A percentile compares a stretch with the other conserved stretches of the same genome.
phyloP scores from a whole-genome alignment of 2,329 filamentous ascomycete species.

The Fusarium sp. region DNA sequence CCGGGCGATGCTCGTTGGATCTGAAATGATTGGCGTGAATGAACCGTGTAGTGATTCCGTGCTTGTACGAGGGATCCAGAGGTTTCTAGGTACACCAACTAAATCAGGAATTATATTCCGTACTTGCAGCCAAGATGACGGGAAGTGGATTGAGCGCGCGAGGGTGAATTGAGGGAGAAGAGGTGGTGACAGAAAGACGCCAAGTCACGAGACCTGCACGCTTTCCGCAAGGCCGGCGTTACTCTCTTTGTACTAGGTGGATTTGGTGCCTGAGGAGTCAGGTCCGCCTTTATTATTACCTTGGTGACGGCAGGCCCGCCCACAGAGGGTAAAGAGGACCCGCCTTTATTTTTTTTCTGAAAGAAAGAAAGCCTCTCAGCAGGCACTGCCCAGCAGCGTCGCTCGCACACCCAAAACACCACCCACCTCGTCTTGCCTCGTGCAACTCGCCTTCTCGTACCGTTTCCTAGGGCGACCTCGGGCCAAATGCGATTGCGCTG shows the following conservation, averaged over 20 bases:
- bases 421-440: slow-evolving; percentile 16
- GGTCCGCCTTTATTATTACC: background rate
- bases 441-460: slow-evolving; percentile 43
- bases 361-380: slow-evolving; percentile 37
- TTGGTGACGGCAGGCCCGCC: background rate
- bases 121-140: slow-evolving; percentile 2
- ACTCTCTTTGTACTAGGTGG: background rate
- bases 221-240: background rate
- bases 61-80: background rate
- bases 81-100: background rate
- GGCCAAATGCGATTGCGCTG: slow-evolving; percentile 43
- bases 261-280: slow-evolving; percentile 37
- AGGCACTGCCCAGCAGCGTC: slow-evolving; percentile 22
- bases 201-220: slow-evolving; percentile 35
- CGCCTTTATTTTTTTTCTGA: slow-evolving; percentile 33
- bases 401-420: slow-evolving; percentile 43
- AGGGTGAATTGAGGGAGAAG: slow-evolving; percentile 8
- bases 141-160: background rate
- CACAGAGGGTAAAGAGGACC: slow-evolving; percentile 9
- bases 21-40: slow-evolving; percentile 3
- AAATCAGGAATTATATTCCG: background rate
- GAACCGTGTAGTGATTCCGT: background rate
- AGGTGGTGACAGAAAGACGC: slow-evolving; percentile 12
- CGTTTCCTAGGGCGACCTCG: slow-evolving; percentile 44
- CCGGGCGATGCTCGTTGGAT: background rate